A percentile compares a stretch with the other conserved stretches of the same genome.
These are phyloP conservation scores for Globisporangium cylindrosporum DNA, from an alignment of 352 stramenopile genomes.

Conservation along the genomic window DNA sequence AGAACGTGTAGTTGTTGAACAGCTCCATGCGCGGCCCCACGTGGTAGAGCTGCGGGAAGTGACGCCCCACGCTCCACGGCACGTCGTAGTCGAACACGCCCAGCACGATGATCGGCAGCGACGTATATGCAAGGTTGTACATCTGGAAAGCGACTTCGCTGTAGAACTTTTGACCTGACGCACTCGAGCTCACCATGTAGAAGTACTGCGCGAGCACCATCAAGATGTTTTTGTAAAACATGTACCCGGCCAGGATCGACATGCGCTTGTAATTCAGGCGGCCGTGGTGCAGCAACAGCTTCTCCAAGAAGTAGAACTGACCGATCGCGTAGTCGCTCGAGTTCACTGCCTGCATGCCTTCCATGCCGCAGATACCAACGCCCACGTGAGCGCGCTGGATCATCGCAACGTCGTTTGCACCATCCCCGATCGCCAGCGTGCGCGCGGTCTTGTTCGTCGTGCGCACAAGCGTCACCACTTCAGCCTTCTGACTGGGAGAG, in stretches of 20 bases:
- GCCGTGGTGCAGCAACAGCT: slow-evolving; percentile 96
- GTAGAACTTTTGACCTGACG: slow-evolving; percentile 88
- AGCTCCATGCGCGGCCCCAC: slow-evolving; percentile 72
- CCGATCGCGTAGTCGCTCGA: slow-evolving; percentile 96
- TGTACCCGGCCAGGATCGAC: slow-evolving; percentile 92
- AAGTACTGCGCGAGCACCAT: slow-evolving; percentile 90
- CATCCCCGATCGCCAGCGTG: slow-evolving; percentile 91
- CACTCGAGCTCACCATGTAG: slow-evolving; percentile 90
- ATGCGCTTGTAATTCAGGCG: slow-evolving; percentile 97
- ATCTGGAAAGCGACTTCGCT: slow-evolving; percentile 76
- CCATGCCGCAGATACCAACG: slow-evolving; percentile 89
- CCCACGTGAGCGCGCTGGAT: slow-evolving; percentile 90
- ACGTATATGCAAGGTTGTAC: slow-evolving; percentile 94
- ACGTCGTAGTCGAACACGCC: slow-evolving; percentile 83
- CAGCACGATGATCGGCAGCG: slow-evolving; percentile 87
- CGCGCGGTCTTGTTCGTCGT: slow-evolving; percentile 42
- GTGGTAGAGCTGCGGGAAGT: slow-evolving; percentile 79
- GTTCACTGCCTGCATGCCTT: slow-evolving; percentile 96
- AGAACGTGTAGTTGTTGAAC: slow-evolving; percentile 81
- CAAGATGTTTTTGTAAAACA: slow-evolving; percentile 99
- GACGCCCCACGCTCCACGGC: slow-evolving; percentile 46
- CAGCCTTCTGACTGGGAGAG: slow-evolving; percentile 79
- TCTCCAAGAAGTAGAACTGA: slow-evolving; percentile 95
- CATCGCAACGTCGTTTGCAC: slow-evolving; percentile 95
- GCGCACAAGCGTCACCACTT: slow-evolving; percentile 70